A percentile compares a stretch with the other conserved stretches of the same genome.
Conservation (phyloP, 2,329 filamentous ascomycete species). For the Plenodomus biglobosus region DNA sequence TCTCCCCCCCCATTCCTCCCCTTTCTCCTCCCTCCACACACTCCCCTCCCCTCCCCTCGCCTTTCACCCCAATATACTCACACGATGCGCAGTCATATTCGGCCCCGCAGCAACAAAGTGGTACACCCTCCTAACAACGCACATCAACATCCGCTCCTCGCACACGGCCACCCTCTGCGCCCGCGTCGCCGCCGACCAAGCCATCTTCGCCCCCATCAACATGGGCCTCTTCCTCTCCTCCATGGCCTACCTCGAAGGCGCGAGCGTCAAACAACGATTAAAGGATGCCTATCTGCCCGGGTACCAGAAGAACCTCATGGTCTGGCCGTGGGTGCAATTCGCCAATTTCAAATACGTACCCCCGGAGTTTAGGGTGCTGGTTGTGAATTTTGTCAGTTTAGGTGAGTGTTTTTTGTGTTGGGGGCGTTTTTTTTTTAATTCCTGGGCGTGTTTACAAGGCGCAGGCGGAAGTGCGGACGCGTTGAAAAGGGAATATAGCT, state of each 20-base stretch:
- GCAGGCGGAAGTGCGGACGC: neutral
- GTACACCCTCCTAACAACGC: constrained; percentile 76
- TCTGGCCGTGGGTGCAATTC: constrained; percentile 85
- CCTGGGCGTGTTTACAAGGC: too few species aligned
- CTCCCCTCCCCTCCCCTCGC: neutral
- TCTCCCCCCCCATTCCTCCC: neutral
- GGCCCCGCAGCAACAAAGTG: constrained; percentile 85
- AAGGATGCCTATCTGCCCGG: constrained; percentile 69
- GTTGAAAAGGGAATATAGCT: too few species aligned
- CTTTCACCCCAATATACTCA: too few species aligned
- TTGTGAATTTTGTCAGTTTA: constrained; percentile 79
- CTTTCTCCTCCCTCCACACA: neutral
- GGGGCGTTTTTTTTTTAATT: neutral
- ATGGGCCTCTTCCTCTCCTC: constrained; percentile 76
- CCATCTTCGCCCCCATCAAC: constrained; percentile 80
- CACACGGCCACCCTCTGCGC: constrained; percentile 69
- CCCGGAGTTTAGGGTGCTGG: constrained; percentile 76
- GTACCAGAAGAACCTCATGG: constrained; percentile 78
- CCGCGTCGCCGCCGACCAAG: constrained; percentile 76
- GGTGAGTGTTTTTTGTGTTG: constrained; percentile 45
- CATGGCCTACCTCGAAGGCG: constrained; percentile 81
- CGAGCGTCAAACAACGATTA: constrained; percentile 66
- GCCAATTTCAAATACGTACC: constrained; percentile 88
- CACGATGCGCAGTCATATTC: constrained; percentile 80
- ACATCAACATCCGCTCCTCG: constrained; percentile 64